These are phyloP conservation scores for Eutrema heterophyllum DNA, from an alignment of 345 rosid species.

Conservation along the genomic window DNA sequence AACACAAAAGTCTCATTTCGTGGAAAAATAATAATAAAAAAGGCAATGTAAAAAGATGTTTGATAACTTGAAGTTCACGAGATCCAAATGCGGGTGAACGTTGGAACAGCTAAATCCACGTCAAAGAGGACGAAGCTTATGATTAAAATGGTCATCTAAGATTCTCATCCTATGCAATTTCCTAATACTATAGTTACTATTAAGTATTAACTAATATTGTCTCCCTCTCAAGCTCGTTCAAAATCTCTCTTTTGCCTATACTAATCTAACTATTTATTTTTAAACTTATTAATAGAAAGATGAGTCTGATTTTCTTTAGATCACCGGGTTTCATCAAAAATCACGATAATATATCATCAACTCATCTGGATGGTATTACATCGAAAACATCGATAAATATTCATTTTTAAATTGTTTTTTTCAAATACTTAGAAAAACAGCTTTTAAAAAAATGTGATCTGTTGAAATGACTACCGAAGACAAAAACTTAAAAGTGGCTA, in stretches of 20 bases:
- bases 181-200: not conserved
- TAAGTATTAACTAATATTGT: not conserved
- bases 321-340: too few species aligned
- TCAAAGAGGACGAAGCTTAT: constrained; percentile 5
- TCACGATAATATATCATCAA: not conserved
- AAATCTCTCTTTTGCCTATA: not conserved
- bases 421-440: too few species aligned
- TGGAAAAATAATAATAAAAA: not conserved
- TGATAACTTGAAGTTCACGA: constrained; percentile 28
- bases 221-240: constrained; percentile 16
- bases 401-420: too few species aligned
- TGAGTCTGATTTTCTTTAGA: not conserved
- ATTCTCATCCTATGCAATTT: not conserved
- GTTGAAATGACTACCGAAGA: not conserved
- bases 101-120: constrained; percentile 26
- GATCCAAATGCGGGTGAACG: constrained; percentile 14
- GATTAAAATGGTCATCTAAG: constrained; percentile 8
- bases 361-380: not conserved
- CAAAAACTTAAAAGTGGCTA: not conserved
- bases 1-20: not conserved
- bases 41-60: not conserved
- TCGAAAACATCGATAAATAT: not conserved
- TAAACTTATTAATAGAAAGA: not conserved
- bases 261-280: not conserved
- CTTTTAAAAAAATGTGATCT: too few species aligned